Base-by-base conservation (phyloP, 2,329 filamentous ascomycete species). In the Ceratocystis eucalypticola region DNA sequence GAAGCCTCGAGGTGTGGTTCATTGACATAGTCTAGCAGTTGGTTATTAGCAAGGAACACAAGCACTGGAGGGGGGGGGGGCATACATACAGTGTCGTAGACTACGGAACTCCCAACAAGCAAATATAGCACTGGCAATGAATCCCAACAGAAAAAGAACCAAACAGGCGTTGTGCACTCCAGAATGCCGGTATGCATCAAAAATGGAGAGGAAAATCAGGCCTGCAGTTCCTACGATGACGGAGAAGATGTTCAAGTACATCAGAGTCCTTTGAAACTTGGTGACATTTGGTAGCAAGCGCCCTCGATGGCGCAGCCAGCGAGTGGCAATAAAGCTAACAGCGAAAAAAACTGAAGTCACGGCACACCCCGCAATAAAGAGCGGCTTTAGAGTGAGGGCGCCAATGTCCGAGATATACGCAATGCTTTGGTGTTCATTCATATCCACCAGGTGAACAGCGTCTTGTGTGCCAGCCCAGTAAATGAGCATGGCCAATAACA, bases 51-150 rank as follows among this genome's bases (percentile, higher is more conserved):
- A 20, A 28, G 44, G n/a, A 17, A 45, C 46, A 48, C n/a, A 1
- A 53, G 25, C 15, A 53, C 25, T 15, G 10, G 3, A 44, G 8
- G n/a, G 25, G 64, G 22, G 48, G 55, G 50, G 50, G 30, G 61
- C 10, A 37, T 1, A 77, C 81, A 65, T 75, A 84, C 83, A 87
- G 65, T 88, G 85, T 30, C 91, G 91, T 1, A 97, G 81, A 1
- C 89, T 86, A 72, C 94, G 88, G 75, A 96, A 96, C 75, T 96
- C 91, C 78, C 84, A 86, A 78, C 92, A 96, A 70, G 93, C 88
- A 75, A 92, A 93, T 70, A 96, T 82, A 66, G 93, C 92, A 3
- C 87, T 90, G 65, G 96, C 73, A 65, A 96, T 79, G 74, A 96
- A 97, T 44, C 91, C 94, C 15, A 76, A 85, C 74, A 96, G 90